phyloP scores from a whole-genome alignment of 2,329 filamentous ascomycete genomes.

The Cryphonectria japonica region DNA sequence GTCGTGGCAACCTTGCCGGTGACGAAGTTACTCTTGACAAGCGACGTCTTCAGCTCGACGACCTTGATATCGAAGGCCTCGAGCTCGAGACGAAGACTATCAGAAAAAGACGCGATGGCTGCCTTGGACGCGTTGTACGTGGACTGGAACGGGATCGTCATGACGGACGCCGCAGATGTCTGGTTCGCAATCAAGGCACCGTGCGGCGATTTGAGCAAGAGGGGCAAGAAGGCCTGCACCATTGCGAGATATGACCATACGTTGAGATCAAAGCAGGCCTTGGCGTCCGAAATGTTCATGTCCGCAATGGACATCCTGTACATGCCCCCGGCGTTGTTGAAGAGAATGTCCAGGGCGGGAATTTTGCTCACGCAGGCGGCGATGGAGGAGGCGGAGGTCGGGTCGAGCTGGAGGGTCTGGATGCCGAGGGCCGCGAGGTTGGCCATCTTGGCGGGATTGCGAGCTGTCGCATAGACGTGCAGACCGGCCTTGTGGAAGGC shows the following conservation, averaged over 20 bases:
- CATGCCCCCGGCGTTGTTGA: constrained; percentile 20
- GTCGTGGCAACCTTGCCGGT: neutral
- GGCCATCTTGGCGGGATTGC: constrained; percentile 40
- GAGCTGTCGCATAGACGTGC: constrained; percentile 47
- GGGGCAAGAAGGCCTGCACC: constrained; percentile 33
- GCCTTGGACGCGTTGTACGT: constrained; percentile 21
- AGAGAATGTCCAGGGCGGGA: constrained; percentile 15
- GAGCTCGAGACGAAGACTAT: constrained; percentile 44
- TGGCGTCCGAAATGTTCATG: constrained; percentile 25
- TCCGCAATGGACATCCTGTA: constrained; percentile 35
- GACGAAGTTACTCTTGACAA: constrained; percentile 36
- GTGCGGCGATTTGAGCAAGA: constrained; percentile 31
- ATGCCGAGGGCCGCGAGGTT: constrained; percentile 40
- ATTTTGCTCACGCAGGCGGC: constrained; percentile 33
- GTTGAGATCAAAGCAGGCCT: constrained; percentile 35
- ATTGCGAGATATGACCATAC: constrained; percentile 35
- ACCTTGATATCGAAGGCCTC: constrained; percentile 41
- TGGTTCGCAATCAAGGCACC: constrained; percentile 18
- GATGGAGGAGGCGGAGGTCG: constrained; percentile 43
- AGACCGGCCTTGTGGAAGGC: constrained; percentile 44
- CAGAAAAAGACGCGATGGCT: constrained; percentile 10
- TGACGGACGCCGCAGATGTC: neutral
- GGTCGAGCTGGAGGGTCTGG: constrained; percentile 46
- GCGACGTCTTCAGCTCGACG: constrained; percentile 40
- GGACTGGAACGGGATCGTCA: constrained; percentile 11